These are phyloP conservation scores for Dactylellina sp. DNA, from an alignment of 2,329 filamentous ascomycete species.

Conservation along the genomic window DNA sequence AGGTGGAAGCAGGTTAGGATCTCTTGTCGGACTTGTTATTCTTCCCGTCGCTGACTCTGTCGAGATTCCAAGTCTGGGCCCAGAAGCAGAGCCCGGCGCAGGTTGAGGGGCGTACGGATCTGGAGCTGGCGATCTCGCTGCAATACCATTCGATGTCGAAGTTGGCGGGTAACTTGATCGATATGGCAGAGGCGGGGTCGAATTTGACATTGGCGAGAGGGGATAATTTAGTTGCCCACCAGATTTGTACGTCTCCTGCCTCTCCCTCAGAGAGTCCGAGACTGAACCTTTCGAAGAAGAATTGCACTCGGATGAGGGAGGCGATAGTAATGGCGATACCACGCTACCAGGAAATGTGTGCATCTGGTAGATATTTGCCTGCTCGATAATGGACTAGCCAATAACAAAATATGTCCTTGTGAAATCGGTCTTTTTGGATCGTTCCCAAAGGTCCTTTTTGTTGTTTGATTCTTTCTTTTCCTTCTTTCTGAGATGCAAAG, in stretches of 20 bases:
- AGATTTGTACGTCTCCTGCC: slow-evolving; percentile 52
- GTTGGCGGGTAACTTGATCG: slow-evolving; percentile 58
- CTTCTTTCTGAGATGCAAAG: slow-evolving; percentile 35
- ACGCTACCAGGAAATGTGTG: slow-evolving; percentile 55
- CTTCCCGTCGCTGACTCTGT: slow-evolving; percentile 56
- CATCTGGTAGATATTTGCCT: slow-evolving; percentile 53
- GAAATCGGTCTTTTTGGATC: slow-evolving; percentile 25
- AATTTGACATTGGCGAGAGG: slow-evolving; percentile 80
- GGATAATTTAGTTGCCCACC: slow-evolving; percentile 67
- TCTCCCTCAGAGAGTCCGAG: slow-evolving; percentile 52
- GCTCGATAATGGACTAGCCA: slow-evolving; percentile 56
- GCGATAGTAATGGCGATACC: slow-evolving; percentile 56
- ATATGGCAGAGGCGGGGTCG: slow-evolving; percentile 66
- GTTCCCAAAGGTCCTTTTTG: slow-evolving; percentile 22
- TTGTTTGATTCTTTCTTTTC: slow-evolving; percentile 13
- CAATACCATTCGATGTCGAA: slow-evolving; percentile 56
- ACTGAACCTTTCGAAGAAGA: slow-evolving; percentile 50
- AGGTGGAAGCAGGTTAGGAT: slow-evolving; percentile 30
- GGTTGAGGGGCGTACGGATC: slow-evolving; percentile 34
- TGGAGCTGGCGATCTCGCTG: slow-evolving; percentile 55
- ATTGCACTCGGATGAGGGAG: slow-evolving; percentile 56
- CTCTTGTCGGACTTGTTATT: slow-evolving; percentile 51
- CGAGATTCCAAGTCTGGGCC: slow-evolving; percentile 34
- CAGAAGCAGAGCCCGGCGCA: slow-evolving; percentile 24
- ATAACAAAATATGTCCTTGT: slow-evolving; percentile 31